Conservation (phyloP, 495 filamentous ascomycete species). For the Xylaria venustula region DNA sequence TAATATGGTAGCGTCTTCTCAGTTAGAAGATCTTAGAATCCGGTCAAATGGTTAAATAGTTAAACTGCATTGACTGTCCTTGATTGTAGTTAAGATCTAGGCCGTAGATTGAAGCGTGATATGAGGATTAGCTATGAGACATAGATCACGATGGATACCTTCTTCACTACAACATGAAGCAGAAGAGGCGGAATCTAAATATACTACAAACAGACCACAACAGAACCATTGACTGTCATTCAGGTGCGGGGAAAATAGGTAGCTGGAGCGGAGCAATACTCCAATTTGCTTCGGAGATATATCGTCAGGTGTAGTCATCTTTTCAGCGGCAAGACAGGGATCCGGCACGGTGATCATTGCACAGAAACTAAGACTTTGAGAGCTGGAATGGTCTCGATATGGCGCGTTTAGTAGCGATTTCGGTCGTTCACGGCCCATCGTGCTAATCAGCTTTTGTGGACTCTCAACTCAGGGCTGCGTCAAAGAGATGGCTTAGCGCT, state of each 20-base stretch:
- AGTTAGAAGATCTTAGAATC: no score
- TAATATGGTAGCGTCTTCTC: not conserved
- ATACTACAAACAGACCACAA: not conserved
- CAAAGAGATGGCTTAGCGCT: not conserved
- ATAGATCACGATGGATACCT: not conserved
- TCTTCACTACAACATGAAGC: not conserved
- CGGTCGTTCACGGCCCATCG: not conserved
- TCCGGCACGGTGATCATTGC: not conserved
- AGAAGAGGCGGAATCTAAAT: not conserved
- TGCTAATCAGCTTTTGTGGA: not conserved
- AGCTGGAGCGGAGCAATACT: not conserved
- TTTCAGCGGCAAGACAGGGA: not conserved
- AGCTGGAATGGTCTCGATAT: not conserved
- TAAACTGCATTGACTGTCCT: no score
- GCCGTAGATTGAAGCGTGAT: not conserved
- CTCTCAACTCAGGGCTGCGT: not conserved
- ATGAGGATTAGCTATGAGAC: no score
- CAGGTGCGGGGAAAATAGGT: constrained; percentile 8
- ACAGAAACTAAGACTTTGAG: not conserved
- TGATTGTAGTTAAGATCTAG: not conserved
- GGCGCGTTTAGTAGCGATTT: not conserved
- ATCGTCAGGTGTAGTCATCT: not conserved
- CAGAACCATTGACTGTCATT: not conserved
- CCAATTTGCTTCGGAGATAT: not conserved
- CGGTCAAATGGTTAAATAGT: no score